Evolutionary conservation across 129 eudicot genomes (phyloP).

Genomic region (Saussurea involucrata): DNA sequence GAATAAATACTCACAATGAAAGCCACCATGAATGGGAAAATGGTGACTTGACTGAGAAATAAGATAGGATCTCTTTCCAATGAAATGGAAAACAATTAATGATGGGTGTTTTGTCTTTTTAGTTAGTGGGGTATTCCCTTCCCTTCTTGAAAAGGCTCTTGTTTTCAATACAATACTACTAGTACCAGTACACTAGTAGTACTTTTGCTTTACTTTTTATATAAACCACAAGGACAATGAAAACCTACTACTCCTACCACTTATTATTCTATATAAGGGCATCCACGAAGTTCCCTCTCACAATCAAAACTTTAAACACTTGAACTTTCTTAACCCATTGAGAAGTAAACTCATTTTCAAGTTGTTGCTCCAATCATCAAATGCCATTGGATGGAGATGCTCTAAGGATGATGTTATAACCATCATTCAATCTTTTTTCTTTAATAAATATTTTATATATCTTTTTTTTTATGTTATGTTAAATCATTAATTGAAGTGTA

Average conservation of each 20-base stretch:
- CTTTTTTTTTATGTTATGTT: too few species aligned
- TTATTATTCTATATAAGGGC: too few species aligned
- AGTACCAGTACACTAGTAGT: conserved; percentile 27
- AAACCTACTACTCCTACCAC: neutral
- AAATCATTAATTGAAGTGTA: too few species aligned
- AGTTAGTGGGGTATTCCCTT: conserved; percentile 28
- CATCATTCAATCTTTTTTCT: too few species aligned
- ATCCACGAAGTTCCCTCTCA: too few species aligned
- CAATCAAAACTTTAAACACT: too few species aligned
- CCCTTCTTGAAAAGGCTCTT: conserved; percentile 33
- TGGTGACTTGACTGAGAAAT: conserved; percentile 23
- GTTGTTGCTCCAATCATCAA: too few species aligned
- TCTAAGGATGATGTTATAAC: too few species aligned
- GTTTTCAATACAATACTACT: conserved; percentile 25
- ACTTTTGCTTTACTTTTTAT: neutral
- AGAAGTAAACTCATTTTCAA: too few species aligned
- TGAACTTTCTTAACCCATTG: too few species aligned
- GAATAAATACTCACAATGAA: conserved; percentile 23
- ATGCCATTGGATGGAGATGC: too few species aligned
- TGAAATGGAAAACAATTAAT: neutral
- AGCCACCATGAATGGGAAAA: conserved; percentile 23
- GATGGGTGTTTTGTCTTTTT: conserved; percentile 42
- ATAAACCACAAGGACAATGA: neutral
- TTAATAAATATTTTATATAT: too few species aligned
- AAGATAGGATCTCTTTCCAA: conserved; percentile 5